Conservation (phyloP, 2,329 filamentous ascomycete genomes). For the Xylaria digitata region DNA sequence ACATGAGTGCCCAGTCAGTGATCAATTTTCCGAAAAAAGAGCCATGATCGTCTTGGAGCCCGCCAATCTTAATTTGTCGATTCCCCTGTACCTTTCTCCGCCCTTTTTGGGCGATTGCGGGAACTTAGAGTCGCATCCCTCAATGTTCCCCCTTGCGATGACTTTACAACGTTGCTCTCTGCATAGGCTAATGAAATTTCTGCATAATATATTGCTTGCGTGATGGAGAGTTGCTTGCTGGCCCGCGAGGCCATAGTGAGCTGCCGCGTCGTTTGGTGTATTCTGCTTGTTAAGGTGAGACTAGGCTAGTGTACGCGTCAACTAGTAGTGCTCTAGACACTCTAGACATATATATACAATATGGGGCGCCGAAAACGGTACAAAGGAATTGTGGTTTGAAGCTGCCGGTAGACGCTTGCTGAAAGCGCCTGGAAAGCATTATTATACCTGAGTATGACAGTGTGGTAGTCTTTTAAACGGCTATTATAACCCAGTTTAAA, state of each 20-base stretch:
- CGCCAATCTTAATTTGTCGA: conserved; percentile 24
- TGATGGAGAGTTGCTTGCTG: conserved; percentile 8
- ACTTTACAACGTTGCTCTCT: conserved; percentile 16
- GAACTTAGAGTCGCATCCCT: conserved; percentile 30
- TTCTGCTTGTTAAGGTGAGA: conserved; percentile 30
- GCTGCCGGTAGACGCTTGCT: not conserved
- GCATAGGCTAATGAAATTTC: conserved; percentile 37
- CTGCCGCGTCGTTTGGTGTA: conserved; percentile 12
- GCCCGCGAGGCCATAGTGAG: conserved; percentile 19
- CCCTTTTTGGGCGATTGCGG: conserved; percentile 20
- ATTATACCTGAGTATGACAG: conserved; percentile 12
- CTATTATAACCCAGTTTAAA: not conserved
- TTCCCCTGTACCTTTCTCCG: conserved; percentile 29
- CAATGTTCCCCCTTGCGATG: conserved; percentile 18
- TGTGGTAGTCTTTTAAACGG: not conserved
- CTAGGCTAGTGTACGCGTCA: conserved; percentile 8
- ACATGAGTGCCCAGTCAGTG: conserved; percentile 31
- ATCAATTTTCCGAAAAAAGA: conserved; percentile 39
- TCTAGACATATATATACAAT: conserved; percentile 19
- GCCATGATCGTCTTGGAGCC: conserved; percentile 32
- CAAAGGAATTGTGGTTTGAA: not conserved
- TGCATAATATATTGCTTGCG: conserved; percentile 37
- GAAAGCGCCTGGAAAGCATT: not conserved
- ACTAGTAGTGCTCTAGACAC: conserved; percentile 7
- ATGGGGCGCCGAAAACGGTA: not conserved